A percentile compares a stretch with the other conserved stretches of the same genome.
Evolutionary conservation across 108 stramenopile genomes (phyloP).

Genomic region (Pseudonitzschia delicatissima): DNA sequence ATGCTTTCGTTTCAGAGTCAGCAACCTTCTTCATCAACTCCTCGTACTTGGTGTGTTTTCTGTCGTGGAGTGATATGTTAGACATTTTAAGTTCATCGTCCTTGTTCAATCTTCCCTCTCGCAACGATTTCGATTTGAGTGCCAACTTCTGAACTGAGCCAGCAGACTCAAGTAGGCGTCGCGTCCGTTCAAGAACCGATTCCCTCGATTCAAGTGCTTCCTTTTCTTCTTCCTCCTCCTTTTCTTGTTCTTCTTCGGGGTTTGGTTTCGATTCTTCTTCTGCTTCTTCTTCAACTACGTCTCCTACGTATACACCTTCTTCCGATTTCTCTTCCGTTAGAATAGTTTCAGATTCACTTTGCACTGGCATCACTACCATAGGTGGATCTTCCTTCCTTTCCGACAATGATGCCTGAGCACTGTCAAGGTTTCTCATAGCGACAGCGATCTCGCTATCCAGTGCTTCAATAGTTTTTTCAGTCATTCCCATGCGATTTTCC

Average conservation of each 20-base stretch:
- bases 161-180: too few species aligned
- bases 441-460: constrained; percentile 3
- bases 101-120: not conserved
- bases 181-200: too few species aligned
- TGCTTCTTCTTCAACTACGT: too few species aligned
- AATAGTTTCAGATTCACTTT: not conserved
- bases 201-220: not conserved
- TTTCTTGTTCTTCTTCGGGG: not conserved
- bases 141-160: too few species aligned
- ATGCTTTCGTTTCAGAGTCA: too few species aligned
- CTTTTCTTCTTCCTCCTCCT: not conserved
- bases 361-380: too few species aligned
- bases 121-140: too few species aligned
- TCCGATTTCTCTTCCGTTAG: not conserved
- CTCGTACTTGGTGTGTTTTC: not conserved
- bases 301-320: not conserved
- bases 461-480: constrained; percentile 6
- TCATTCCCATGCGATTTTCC: not conserved
- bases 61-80: constrained; percentile 1
- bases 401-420: not conserved
- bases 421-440: not conserved
- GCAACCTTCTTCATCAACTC: not conserved
- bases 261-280: too few species aligned
- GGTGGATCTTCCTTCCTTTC: too few species aligned
- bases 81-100: constrained; percentile 1